Evolutionary conservation across 1,139 yeast genomes (phyloP).

Genomic region (Saccharomyces hybrid): DNA sequence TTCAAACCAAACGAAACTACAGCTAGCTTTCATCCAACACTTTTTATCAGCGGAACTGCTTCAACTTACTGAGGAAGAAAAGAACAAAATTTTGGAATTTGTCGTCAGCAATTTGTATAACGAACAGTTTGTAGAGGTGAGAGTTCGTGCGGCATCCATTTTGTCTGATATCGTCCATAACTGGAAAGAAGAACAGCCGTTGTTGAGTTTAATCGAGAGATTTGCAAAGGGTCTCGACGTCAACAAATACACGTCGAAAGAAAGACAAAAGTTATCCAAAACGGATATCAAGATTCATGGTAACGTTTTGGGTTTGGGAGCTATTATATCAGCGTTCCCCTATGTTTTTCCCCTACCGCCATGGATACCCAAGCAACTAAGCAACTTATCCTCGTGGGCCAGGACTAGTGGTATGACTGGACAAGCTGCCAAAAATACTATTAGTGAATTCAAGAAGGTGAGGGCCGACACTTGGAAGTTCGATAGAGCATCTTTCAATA

Average conservation of each 20-base stretch:
- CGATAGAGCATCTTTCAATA: slow-evolving; percentile 68
- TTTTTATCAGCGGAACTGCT: slow-evolving; percentile 68
- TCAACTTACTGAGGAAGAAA: slow-evolving; percentile 43
- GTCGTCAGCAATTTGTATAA: slow-evolving; percentile 52
- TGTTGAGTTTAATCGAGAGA: slow-evolving; percentile 33
- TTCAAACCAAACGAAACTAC: slow-evolving; percentile 60
- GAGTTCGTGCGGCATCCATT: slow-evolving; percentile 69
- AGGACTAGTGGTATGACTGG: slow-evolving; percentile 69
- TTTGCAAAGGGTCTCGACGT: slow-evolving; percentile 35
- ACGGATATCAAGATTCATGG: slow-evolving; percentile 63
- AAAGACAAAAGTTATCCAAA: slow-evolving; percentile 34
- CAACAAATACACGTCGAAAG: slow-evolving; percentile 21
- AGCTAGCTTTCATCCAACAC: slow-evolving; percentile 65
- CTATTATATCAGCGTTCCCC: slow-evolving; percentile 84
- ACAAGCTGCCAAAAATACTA: slow-evolving; percentile 70
- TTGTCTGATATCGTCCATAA: slow-evolving; percentile 78
- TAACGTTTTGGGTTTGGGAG: slow-evolving; percentile 83
- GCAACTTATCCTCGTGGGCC: slow-evolving; percentile 60
- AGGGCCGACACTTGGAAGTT: slow-evolving; percentile 97
- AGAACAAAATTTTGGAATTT: slow-evolving; percentile 43
- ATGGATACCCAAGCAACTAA: slow-evolving; percentile 77
- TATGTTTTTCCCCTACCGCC: slow-evolving; percentile 84
- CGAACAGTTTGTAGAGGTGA: slow-evolving; percentile 56
- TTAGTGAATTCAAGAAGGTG: slow-evolving; percentile 82
- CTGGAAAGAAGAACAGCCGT: slow-evolving; percentile 41